Base-by-base conservation (phyloP, 2,329 filamentous ascomycete species). In the Penicillium freii region DNA sequence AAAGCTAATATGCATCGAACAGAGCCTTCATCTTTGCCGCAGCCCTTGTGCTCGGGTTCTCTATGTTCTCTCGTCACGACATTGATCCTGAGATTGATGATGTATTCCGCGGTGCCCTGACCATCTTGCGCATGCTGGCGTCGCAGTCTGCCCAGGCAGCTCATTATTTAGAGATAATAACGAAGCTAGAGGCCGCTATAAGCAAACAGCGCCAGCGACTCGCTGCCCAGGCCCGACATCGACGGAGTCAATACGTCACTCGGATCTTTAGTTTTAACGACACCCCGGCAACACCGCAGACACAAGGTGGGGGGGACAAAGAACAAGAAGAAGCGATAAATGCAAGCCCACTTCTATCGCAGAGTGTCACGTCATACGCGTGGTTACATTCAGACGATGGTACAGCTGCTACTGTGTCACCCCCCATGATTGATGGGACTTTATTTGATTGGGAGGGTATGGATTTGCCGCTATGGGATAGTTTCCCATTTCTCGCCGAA, bases 141-240 rank as follows among this genome's bases (percentile, higher is more conserved):
- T 68, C 69, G 0, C 77, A 80, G 47, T 84, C 81, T 40, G 80
- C 82, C 0, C 83, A 85, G 59, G 84, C 84, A 3, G 78, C 76
- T 3, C 82, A 85, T 51, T 86, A 86, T 62, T 75, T 78, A 13
- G 81, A 84, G 6, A 86, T 86, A 21, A 71, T 86, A 8, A 79
- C 73, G 0, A 71, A 76, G 2, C 69, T 84, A 5, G 74, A 76
- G 0, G 75, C 76, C 10, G 80, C 80, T 0, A 77, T 83, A 10
- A 62, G 66, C 4, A 72, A 78, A 49, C 76, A 78, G 57, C 74
- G 77, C 15, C 70, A 73, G 40, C 67, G 69, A 29, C 58, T 72
- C 2, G 54, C 62, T 8, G 59, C 63, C 2, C 66, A 73, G 34
- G 58, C 68, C 5, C 67, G 63, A 9, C 66, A 68, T 39, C 66